Evolutionary conservation across 2,329 filamentous ascomycete species (phyloP), one percentile per base, ranked within the genome.

Genomic region (Nothophaeocryptopus gaeumannii): DNA sequence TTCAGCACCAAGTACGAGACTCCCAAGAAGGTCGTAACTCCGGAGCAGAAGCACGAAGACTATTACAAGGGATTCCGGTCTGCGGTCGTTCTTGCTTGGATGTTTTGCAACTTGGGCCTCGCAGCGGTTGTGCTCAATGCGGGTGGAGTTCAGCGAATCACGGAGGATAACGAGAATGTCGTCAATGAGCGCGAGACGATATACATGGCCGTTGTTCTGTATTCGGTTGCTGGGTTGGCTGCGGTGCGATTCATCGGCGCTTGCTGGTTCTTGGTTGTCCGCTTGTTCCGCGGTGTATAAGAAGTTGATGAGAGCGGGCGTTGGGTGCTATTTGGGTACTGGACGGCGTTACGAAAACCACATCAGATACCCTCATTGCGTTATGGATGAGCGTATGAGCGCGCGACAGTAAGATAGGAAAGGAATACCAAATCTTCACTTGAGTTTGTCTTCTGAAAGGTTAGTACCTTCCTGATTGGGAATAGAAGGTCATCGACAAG

Each of bases 11-110:
- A 96, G 70, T 82, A 82, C 39, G 84, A 85, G 26, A 83, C 85
- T 56, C 84, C 89, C 55, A 83, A 85, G 70, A 83, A 82, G 63
- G 63, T 75, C 0, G 79, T 81, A 2, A 74, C 75, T n/a, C 71
- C 79, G 9, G 67, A 74, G 37, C 91, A 96, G 67, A 89, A 87
- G 65, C 92, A 99, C 70, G 89, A 96, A 76, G 93, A 99, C 69
- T 99, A 97, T 73, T 99, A 99, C 79, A 90, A 91, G 63, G 93
- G 91, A 58, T 96, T 99, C 69, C 83, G 93, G 55, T 95, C 88
- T 14, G 83, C 89, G 26, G 91, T 96, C 59, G 93, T 99, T 29
- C 76, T 97, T 43, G 83, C 87, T 58, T 99, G 93, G 93, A 96
- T 99, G 79, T 89, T 97, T 63, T 90, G 85, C 66, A 99, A 99